Conservation (phyloP, 352 stramenopile genomes). For the Phytophthora pistaciae region DNA sequence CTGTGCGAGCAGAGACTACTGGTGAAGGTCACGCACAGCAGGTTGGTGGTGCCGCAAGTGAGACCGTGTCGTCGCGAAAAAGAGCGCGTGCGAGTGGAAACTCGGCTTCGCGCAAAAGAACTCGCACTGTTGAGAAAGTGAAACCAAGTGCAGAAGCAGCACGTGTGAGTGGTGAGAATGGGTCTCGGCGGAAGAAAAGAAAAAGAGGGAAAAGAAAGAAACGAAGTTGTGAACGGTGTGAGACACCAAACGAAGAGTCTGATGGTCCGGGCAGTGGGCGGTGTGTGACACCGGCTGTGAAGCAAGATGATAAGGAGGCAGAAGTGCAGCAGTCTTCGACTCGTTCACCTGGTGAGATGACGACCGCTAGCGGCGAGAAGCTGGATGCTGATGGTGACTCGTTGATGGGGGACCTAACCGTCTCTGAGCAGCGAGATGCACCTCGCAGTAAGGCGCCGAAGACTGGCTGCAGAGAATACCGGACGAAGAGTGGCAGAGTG, state of each 20-base stretch:
- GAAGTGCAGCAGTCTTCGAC: neutral
- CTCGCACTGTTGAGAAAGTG: neutral
- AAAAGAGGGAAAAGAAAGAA: neutral
- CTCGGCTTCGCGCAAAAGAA: neutral
- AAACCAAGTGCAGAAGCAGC: neutral
- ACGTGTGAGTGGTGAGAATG: neutral
- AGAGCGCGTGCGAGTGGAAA: neutral
- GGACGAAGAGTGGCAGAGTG: neutral
- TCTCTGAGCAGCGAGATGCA: neutral
- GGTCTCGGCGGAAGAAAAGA: neutral
- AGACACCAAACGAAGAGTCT: neutral
- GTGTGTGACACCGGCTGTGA: neutral
- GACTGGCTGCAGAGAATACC: neutral
- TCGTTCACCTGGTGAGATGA: neutral
- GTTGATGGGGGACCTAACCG: neutral
- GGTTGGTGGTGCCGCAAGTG: neutral
- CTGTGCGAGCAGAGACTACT: slow-evolving; percentile 5
- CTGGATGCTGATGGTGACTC: neutral
- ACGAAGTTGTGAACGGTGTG: neutral
- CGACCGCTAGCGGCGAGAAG: neutral
- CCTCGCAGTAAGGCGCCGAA: neutral
- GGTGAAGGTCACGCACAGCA: neutral
- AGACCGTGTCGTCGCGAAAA: neutral
- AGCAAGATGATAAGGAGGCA: neutral
- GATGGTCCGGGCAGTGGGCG: neutral